phyloP scores from a whole-genome alignment of 1,284 basidiomycete genomes.

The Heterobasidion annosum region DNA sequence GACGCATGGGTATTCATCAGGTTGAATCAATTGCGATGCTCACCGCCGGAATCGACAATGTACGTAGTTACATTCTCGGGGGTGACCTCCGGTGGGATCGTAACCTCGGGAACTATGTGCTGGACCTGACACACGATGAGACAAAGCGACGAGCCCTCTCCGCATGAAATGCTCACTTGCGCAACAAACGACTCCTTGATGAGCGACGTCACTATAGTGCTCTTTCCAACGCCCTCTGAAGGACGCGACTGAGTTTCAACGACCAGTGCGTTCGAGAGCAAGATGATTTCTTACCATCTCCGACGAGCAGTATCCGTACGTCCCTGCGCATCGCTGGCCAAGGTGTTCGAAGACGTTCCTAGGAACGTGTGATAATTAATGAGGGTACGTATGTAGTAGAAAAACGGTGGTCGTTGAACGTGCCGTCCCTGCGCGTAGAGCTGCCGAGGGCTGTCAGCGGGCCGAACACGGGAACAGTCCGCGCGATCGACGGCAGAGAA shows the following conservation, averaged over 20 bases:
- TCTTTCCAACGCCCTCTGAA: conserved; percentile 88
- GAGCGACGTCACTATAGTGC: conserved; percentile 89
- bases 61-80: conserved; percentile 94
- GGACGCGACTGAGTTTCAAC: conserved; percentile 3
- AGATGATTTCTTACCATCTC: conserved; percentile 61
- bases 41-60: conserved; percentile 92
- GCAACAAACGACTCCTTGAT: conserved; percentile 92
- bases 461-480: background rate
- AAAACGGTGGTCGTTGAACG: too few species aligned
- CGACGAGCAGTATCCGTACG: conserved; percentile 89
- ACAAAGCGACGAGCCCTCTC: background rate
- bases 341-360: too few species aligned
- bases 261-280: conserved; percentile 4
- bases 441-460: background rate
- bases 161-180: conserved; percentile 46
- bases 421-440: conserved; percentile 69
- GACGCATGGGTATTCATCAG: background rate
- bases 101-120: conserved; percentile 90
- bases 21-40: conserved; percentile 19
- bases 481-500: too few species aligned
- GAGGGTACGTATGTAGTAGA: too few species aligned
- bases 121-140: conserved; percentile 50
- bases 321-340: conserved; percentile 63
- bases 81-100: conserved; percentile 91
- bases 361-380: too few species aligned